Percentiles rank a stretch among this genome's conserved stretches.
Conservation (phyloP, 1,284 basidiomycete genomes). For the Ustilago loliicola region DNA sequence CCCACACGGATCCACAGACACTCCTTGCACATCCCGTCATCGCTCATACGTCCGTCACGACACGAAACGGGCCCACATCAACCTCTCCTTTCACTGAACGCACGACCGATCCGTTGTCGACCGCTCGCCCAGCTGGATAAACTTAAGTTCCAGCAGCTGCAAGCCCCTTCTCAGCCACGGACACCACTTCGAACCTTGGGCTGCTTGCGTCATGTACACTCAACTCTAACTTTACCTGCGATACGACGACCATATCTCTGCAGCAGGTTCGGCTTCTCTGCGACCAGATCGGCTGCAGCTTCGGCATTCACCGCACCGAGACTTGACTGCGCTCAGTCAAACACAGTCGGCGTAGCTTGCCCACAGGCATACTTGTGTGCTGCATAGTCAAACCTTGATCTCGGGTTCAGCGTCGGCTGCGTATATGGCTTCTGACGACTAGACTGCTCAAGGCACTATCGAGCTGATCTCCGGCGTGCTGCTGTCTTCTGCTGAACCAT, state of each 20-base stretch:
- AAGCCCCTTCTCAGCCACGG: neutral
- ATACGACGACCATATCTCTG: neutral
- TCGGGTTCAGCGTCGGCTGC: neutral
- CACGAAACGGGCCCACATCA: neutral
- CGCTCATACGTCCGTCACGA: neutral
- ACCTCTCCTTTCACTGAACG: too few species aligned
- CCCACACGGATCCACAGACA: neutral
- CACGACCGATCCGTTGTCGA: neutral
- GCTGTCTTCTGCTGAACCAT: neutral
- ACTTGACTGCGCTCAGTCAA: neutral
- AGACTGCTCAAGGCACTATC: neutral
- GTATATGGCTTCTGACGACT: neutral
- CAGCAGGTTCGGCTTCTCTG: neutral
- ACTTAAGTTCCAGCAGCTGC: slow-evolving; percentile 1
- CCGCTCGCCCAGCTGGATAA: neutral
- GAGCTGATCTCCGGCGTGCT: neutral
- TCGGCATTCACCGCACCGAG: too few species aligned
- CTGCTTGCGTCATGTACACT: slow-evolving; percentile 1
- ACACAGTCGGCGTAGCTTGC: neutral
- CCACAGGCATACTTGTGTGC: neutral
- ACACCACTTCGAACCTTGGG: neutral
- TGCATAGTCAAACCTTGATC: neutral
- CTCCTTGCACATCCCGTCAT: neutral
- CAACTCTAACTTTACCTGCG: neutral
- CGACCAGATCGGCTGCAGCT: neutral